Conservation (phyloP, 2,329 filamentous ascomycete species). For the Diaporthe eres region DNA sequence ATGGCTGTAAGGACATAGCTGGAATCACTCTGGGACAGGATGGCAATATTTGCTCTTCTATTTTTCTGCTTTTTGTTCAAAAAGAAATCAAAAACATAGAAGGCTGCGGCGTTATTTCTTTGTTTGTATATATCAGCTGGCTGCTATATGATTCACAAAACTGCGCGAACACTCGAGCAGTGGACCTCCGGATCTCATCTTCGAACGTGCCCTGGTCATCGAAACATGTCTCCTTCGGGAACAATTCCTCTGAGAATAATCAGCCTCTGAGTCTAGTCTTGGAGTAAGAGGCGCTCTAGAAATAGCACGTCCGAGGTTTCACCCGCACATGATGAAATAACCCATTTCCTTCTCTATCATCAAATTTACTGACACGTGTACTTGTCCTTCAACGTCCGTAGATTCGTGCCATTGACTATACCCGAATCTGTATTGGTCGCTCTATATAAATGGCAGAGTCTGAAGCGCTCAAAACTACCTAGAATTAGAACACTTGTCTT, state of each 20-base stretch:
- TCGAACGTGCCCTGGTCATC: too few species aligned
- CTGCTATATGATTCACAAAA: too few species aligned
- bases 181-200: neutral
- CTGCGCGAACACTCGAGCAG: too few species aligned
- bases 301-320: neutral
- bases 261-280: neutral
- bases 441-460: neutral
- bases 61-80: neutral
- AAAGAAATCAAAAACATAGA: neutral
- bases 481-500: neutral
- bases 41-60: neutral
- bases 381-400: fast-evolving
- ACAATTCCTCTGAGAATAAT: neutral
- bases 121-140: neutral
- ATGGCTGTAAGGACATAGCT: neutral
- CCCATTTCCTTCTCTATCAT: neutral
- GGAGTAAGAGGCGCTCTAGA: neutral
- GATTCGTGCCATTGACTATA: neutral
- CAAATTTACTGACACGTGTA: neutral
- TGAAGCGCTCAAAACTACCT: neutral
- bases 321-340: neutral
- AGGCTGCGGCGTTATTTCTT: neutral
- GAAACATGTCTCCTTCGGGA: neutral
- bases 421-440: neutral
- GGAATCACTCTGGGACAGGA: neutral